Evolutionary conservation across 208 protist genomes (phyloP).

Genomic region (Kentomonas sorsogonicus): DNA sequence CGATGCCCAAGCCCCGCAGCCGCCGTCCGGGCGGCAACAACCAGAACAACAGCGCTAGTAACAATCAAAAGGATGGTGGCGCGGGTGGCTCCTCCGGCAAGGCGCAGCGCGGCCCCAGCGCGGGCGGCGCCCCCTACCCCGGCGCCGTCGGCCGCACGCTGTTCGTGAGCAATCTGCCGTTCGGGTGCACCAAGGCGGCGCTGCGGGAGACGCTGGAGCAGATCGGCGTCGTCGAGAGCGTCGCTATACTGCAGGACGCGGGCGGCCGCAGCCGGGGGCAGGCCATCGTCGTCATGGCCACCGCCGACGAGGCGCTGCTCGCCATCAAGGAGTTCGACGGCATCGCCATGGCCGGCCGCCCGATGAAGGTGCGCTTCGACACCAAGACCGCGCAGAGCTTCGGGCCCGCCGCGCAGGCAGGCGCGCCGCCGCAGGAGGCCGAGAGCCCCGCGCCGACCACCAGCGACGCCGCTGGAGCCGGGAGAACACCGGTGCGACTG

Average conservation of each 20-base stretch:
- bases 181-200: constrained; percentile 63
- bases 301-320: constrained; percentile 49
- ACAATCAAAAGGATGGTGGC: too few relatives aligned
- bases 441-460: too few relatives aligned
- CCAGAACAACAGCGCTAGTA: too few relatives aligned
- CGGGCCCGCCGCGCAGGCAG: too few relatives aligned
- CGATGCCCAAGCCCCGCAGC: constrained; percentile 79
- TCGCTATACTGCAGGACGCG: constrained; percentile 62
- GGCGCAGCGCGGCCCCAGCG: too few relatives aligned
- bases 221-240: constrained; percentile 69
- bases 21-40: too few relatives aligned
- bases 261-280: constrained; percentile 72
- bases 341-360: constrained; percentile 76
- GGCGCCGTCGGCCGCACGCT: constrained; percentile 56
- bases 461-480: too few relatives aligned
- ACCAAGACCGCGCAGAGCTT: constrained; percentile 43
- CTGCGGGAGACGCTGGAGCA: constrained; percentile 80
- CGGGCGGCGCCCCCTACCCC: too few relatives aligned
- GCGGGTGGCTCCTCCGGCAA: too few relatives aligned
- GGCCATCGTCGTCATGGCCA: constrained; percentile 76
- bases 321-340: constrained; percentile 83
- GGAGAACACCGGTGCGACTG: too few relatives aligned
- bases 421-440: too few relatives aligned
- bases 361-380: constrained; percentile 79
- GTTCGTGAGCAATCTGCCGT: constrained; percentile 81